phyloP scores from a whole-genome alignment of 1,284 basidiomycete species.

The Exobasidium rhododendri region DNA sequence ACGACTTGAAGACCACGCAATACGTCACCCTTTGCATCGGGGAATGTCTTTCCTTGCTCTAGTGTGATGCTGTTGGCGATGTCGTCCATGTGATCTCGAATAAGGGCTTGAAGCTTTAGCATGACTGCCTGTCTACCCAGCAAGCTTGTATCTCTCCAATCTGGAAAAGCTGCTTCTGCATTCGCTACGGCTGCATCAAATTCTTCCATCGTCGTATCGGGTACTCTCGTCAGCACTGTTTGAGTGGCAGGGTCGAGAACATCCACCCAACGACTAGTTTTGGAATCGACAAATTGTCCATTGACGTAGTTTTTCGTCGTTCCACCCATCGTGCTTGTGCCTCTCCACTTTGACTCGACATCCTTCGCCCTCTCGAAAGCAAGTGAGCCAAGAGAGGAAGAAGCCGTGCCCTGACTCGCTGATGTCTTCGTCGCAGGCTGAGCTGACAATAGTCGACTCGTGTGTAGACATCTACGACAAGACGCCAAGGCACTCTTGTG shows the following conservation, averaged over 20 bases:
- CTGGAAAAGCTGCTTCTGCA: conserved; percentile 81
- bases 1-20: conserved; percentile 91
- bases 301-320: conserved; percentile 75
- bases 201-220: conserved; percentile 78
- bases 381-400: conserved; percentile 24
- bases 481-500: neutral
- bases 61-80: conserved; percentile 51
- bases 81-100: conserved; percentile 57
- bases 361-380: conserved; percentile 37
- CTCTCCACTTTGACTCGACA: conserved; percentile 65
- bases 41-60: conserved; percentile 55
- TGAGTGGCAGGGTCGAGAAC: conserved; percentile 86
- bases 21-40: conserved; percentile 90
- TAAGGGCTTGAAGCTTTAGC: conserved; percentile 61
- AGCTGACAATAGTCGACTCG: neutral
- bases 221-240: conserved; percentile 79
- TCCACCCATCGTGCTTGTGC: conserved; percentile 75
- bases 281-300: conserved; percentile 80
- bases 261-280: conserved; percentile 73
- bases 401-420: neutral
- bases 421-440: neutral
- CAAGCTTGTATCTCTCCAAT: conserved; percentile 82
- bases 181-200: conserved; percentile 81
- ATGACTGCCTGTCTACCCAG: conserved; percentile 83
- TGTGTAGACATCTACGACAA: neutral